A percentile compares a stretch with the other conserved stretches of the same genome.
Evolutionary conservation across 1,284 basidiomycete species (phyloP).

Genomic region (Prillingera fragicola): DNA sequence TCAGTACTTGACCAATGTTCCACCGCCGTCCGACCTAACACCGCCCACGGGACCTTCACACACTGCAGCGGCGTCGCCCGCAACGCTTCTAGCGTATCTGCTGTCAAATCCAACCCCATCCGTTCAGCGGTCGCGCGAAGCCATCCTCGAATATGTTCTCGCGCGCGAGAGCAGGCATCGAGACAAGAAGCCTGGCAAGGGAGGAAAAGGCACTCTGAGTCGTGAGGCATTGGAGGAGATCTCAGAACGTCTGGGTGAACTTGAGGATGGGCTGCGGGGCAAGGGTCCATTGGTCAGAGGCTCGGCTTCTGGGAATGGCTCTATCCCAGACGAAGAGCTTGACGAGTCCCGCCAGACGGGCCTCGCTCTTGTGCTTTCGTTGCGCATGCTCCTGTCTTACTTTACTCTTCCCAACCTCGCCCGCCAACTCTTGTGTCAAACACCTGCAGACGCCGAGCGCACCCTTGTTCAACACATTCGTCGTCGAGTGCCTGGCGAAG

Average conservation of each 20-base stretch:
- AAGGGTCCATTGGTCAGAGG: conserved; percentile 9
- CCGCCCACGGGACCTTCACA: conserved; percentile 37
- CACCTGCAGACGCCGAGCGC: conserved; percentile 40
- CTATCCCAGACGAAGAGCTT: conserved; percentile 20
- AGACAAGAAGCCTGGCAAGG: conserved; percentile 36
- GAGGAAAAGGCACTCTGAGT: conserved; percentile 45
- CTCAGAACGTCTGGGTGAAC: conserved; percentile 31
- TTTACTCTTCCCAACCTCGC: conserved; percentile 41
- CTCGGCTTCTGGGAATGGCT: conserved; percentile 2
- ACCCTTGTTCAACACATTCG: conserved; percentile 43
- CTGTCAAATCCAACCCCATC: conserved; percentile 32
- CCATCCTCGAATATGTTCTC: conserved; percentile 45
- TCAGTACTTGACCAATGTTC: conserved; percentile 42
- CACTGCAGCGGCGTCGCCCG: conserved; percentile 31
- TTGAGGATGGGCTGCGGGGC: conserved; percentile 37
- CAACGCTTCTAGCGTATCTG: conserved; percentile 35
- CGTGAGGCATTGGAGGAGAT: conserved; percentile 43
- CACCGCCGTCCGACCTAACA: conserved; percentile 40
- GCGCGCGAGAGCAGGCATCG: conserved; percentile 35
- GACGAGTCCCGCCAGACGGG: conserved; percentile 32
- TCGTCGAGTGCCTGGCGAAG: conserved; percentile 40
- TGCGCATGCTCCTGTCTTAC: conserved; percentile 46
- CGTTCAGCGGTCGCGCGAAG: conserved; percentile 41
- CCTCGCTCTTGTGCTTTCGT: conserved; percentile 37
- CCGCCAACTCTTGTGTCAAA: conserved; percentile 32